phyloP scores from a whole-genome alignment of 208 protist genomes.

The Leishmania amazonensis region DNA sequence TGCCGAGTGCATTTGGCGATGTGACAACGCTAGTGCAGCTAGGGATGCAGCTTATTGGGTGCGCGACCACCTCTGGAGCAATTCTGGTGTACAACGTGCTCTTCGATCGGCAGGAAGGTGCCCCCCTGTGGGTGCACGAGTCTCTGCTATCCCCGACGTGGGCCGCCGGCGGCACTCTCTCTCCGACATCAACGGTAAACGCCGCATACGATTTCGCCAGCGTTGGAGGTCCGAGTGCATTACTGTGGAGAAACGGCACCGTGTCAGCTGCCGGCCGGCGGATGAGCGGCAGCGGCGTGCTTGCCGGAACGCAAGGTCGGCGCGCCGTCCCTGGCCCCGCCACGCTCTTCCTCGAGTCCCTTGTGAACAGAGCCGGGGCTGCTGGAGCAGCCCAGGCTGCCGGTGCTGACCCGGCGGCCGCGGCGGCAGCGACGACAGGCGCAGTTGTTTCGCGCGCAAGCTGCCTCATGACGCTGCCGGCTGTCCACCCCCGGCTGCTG shows the following conservation, averaged over 20 bases:
- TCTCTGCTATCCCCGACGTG: slow-evolving; percentile 11
- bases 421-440: slow-evolving; percentile 4
- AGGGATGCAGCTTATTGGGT: slow-evolving; percentile 62
- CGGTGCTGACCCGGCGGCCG: not conserved
- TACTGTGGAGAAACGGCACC: not conserved
- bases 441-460: slow-evolving; percentile 41
- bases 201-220: not conserved
- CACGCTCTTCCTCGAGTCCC: not conserved
- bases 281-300: not conserved
- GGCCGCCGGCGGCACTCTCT: not conserved
- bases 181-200: not conserved
- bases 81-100: slow-evolving; percentile 79
- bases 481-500: slow-evolving; percentile 51
- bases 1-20: slow-evolving; percentile 54
- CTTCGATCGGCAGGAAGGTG: slow-evolving; percentile 76
- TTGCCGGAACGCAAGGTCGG: not conserved
- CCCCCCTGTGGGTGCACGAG: slow-evolving; percentile 66
- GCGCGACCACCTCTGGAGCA: slow-evolving; percentile 70
- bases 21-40: slow-evolving; percentile 56
- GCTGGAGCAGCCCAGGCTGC: not conserved
- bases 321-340: not conserved
- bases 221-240: not conserved
- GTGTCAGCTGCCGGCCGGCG: not conserved
- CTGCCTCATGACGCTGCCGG: slow-evolving; percentile 45
- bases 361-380: not conserved